phyloP scores from a whole-genome alignment of 306 rosid species.

The Begonia peltatifolia region DNA sequence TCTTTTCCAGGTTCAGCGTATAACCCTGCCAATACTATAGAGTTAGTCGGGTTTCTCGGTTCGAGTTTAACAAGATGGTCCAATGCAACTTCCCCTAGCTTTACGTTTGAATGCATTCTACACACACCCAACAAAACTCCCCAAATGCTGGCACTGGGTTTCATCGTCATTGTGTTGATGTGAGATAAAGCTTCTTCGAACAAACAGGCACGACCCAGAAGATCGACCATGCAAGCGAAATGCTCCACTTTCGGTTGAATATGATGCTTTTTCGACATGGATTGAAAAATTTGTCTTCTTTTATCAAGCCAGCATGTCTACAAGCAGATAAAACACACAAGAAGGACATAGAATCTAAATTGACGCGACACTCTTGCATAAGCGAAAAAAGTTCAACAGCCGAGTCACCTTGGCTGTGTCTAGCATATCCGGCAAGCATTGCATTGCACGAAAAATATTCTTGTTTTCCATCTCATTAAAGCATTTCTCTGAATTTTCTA shows the following conservation, averaged over 20 bases:
- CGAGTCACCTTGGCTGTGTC: conserved; percentile 43
- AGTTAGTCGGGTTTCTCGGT: conserved; percentile 44
- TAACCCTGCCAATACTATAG: conserved; percentile 38
- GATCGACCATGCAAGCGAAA: conserved; percentile 71
- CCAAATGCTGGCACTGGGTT: conserved; percentile 58
- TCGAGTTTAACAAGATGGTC: conserved; percentile 48
- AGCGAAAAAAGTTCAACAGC: conserved; percentile 39
- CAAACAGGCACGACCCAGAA: conserved; percentile 46
- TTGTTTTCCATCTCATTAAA: conserved; percentile 49
- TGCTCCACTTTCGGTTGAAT: conserved; percentile 48
- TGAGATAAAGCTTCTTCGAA: conserved; percentile 37
- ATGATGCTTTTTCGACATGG: conserved; percentile 34
- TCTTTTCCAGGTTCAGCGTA: conserved; percentile 48
- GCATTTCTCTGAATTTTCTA: conserved; percentile 39
- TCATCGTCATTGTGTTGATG: conserved; percentile 34
- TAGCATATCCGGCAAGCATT: conserved; percentile 57
- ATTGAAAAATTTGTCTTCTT: conserved; percentile 35
- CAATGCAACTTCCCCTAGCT: conserved; percentile 46
- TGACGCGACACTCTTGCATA: conserved; percentile 33
- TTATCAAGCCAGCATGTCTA: conserved; percentile 55
- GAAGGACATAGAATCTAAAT: conserved; percentile 44
- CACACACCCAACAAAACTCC: conserved; percentile 75
- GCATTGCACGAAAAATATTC: conserved; percentile 51
- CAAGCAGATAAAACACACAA: conserved; percentile 51
- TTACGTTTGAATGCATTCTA: conserved; percentile 45